Base-by-base conservation (phyloP, 768 basidiomycete genomes). In the Calvatia gigantea region DNA sequence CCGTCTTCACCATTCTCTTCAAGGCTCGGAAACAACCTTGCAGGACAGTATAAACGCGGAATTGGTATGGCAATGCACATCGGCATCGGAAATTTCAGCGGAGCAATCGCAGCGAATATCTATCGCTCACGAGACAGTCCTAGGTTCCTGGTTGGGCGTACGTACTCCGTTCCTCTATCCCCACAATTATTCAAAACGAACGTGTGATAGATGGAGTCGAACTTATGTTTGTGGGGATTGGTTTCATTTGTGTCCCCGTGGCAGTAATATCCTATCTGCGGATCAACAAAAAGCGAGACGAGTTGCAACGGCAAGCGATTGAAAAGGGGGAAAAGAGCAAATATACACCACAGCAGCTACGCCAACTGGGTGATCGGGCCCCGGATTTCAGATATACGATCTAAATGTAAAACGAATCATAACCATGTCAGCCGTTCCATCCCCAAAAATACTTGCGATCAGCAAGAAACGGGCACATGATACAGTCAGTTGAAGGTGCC, bases 61-160 rank as follows among this genome's bases (percentile, higher is more conserved):
- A 71, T 85, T 9, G 85, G 82, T 2, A 82, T 89, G 78, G 85
- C 85, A 0, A 50, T 87, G 23, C 82, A 87, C n/a, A 83, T 87
- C 25, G 82, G 83, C 6, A 74, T 86, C 17, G 86, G 84, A 0
- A 86, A 87, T 62, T 80, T 87, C 57, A 70, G 79, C 25, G 86
- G 85, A 1, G 83, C 82, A 0, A 82, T 88, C 50, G 81, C 85
- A 2, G 75, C 77, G 6, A 86, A 83, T 59, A 79, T 89, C 6
- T 89, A 82, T 64, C 75, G 84, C 12, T 58, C 77, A 0, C 71
- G 74, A 58, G 87, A 89, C 62, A 69, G 73, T 3, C 87, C 87
- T 2, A 76, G 82, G 2, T 89, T 78, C 61, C 67, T 81, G 35
- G 61, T 85, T 39, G 87, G 87, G 21, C 82, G 87, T 87, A 62